Evolutionary conservation across 164 flowering plant genomes (phyloP).

Genomic region (Warburgia ugandensis): DNA sequence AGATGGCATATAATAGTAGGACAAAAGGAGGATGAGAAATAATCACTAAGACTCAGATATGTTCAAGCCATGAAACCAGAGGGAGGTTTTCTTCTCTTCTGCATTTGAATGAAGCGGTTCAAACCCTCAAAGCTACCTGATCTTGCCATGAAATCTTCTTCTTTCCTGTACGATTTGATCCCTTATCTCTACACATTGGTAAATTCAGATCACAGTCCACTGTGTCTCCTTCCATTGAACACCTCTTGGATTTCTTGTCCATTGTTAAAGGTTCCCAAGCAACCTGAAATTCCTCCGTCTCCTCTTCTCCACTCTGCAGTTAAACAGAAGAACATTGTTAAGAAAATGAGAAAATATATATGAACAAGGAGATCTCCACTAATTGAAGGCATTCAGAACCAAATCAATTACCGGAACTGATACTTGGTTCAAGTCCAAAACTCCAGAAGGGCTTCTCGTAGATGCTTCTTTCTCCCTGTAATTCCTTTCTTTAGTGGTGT

Average conservation of each 20-base stretch:
- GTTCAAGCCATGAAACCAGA: neutral
- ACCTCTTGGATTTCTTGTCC: slow-evolving; percentile 34
- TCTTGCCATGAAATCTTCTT: slow-evolving; percentile 92
- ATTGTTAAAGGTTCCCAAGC: slow-evolving; percentile 18
- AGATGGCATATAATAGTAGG: neutral
- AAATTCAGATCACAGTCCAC: slow-evolving; percentile 40
- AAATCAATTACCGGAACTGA: slow-evolving; percentile 16
- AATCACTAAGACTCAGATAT: neutral
- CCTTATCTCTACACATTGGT: slow-evolving; percentile 52
- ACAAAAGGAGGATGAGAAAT: neutral
- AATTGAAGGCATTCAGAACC: neutral
- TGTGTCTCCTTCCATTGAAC: slow-evolving; percentile 29
- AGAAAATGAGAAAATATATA: neutral
- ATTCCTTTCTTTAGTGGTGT: neutral
- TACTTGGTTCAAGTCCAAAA: slow-evolving; percentile 68
- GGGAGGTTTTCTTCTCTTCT: neutral
- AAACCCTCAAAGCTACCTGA: slow-evolving; percentile 77
- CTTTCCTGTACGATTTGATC: slow-evolving; percentile 40
- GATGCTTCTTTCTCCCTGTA: slow-evolving; percentile 12
- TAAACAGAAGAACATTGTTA: neutral
- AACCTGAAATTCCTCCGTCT: slow-evolving; percentile 34
- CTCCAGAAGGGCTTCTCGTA: slow-evolving; percentile 15
- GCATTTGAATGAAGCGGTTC: slow-evolving; percentile 4
- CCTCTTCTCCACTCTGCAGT: slow-evolving; percentile 37
- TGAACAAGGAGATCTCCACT: neutral